Evolutionary conservation across 2,329 filamentous ascomycete genomes (phyloP), one percentile per base, ranked within the genome.

Genomic region (Fusarium liriodendri): DNA sequence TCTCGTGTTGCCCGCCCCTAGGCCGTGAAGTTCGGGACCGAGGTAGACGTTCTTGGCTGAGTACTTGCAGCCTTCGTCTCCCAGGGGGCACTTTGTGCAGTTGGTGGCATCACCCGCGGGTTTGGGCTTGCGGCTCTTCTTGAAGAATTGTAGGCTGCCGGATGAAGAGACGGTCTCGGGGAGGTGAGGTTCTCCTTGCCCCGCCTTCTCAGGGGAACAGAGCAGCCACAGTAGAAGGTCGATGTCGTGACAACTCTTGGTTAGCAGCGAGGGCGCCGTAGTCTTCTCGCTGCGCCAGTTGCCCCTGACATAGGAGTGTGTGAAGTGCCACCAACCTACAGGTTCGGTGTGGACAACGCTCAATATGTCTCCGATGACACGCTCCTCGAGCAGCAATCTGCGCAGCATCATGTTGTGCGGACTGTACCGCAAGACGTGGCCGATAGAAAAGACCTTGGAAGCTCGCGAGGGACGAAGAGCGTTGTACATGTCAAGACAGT

Each of bases 211-310:
- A 0, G 94, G 94, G 1, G 94, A 94, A 79, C 92, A 96, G 13
- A 98, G 88, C 55, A 98, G 85, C 97, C 97, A 99, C 18, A 98
- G 86, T 6, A 98, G 84, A 66, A 98, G 90, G 80, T 99, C 97
- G 59, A 99, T 94, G 77, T 99, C 97, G 79, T 99, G 97, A 77
- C 97, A 98, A 68, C 94, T 97, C 83, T 98, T 99, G 4, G 96
- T 98, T 33, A 99, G 87, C 2, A 99, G 87, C 1, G 94, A 96
- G 8, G 92, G 96, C 27, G 89, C 95, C n/a, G 89, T 92, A 6
- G 85, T 92, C 1, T 90, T 92, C 74, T 94, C 91, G 72, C 94
- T 94, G 7, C 96, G 90, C 97, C 97, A 98, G 83, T 98, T 98
- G 18, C 97, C 97, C 54, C 94, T 90, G 38, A 98, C 96, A 77